These are phyloP conservation scores for Craterostigma plantagineum DNA, from an alignment of 257 asterid species.

Conservation along the genomic window DNA sequence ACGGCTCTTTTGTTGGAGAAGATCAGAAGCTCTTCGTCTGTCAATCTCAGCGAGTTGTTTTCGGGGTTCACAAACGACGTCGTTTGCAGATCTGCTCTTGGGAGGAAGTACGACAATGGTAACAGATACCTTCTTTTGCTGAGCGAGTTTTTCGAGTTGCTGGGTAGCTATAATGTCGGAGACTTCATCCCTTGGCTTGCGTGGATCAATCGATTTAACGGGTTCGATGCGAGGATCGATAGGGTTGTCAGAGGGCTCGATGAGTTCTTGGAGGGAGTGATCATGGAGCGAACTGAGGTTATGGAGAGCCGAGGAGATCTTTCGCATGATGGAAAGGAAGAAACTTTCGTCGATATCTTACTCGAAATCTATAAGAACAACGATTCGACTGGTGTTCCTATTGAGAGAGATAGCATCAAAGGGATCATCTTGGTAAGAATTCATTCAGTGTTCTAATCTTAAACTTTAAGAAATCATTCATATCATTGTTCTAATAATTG, in stretches of 20 bases:
- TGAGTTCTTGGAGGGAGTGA: conserved; percentile 7
- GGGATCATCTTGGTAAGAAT: conserved; percentile 7
- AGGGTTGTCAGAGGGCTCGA: conserved; percentile 2
- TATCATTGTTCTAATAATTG: background rate
- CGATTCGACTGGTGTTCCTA: conserved; percentile 5
- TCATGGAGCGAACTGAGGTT: conserved; percentile 1
- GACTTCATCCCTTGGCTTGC: conserved; percentile 15
- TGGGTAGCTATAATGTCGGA: conserved; percentile 6
- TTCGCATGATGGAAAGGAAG: background rate
- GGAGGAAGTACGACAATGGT: conserved; percentile 5
- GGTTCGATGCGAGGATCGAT: conserved; percentile 4
- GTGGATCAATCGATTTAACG: conserved; percentile 13
- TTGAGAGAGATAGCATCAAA: conserved; percentile 5
- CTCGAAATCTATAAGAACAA: conserved; percentile 9
- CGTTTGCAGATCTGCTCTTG: conserved; percentile 8
- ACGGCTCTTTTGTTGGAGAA: conserved; percentile 15
- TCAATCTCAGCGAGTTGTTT: conserved; percentile 21
- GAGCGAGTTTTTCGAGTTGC: background rate
- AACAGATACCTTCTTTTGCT: background rate
- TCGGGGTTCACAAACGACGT: conserved; percentile 3
- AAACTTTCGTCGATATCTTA: conserved; percentile 9
- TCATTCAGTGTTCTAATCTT: background rate
- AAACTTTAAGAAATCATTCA: background rate
- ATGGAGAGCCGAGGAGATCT: background rate
- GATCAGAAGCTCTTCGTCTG: conserved; percentile 7